phyloP scores from a whole-genome alignment of 2,329 filamentous ascomycete species.

The Cordyceps farinosa region DNA sequence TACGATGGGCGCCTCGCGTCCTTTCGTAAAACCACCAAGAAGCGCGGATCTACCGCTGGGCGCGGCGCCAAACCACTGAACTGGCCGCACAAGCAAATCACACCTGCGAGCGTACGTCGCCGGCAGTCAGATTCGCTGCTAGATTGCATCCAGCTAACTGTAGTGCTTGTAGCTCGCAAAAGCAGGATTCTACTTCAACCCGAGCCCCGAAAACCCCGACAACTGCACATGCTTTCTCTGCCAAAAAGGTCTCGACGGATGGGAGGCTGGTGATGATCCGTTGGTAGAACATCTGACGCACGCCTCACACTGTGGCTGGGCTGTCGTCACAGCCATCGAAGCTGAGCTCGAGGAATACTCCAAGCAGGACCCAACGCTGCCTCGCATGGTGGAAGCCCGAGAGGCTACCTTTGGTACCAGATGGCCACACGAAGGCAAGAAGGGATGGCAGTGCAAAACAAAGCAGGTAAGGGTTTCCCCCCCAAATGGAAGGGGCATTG shows the following conservation, averaged over 20 bases:
- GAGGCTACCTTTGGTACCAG: slow-evolving; percentile 75
- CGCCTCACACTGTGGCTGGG: slow-evolving; percentile 81
- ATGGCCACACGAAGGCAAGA: slow-evolving; percentile 89
- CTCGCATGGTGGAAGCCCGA: slow-evolving; percentile 71
- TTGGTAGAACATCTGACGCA: slow-evolving; percentile 82
- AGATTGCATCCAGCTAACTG: slow-evolving; percentile 22
- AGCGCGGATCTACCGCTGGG: slow-evolving; percentile 62
- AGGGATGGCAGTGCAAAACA: slow-evolving; percentile 83
- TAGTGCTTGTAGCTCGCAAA: slow-evolving; percentile 67
- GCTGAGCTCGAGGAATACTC: slow-evolving; percentile 59
- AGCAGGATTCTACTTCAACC: slow-evolving; percentile 88
- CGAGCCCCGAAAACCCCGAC: slow-evolving; percentile 70
- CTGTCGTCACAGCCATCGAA: slow-evolving; percentile 64
- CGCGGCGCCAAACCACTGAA: slow-evolving; percentile 49
- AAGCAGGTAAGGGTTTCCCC: slow-evolving; percentile 62
- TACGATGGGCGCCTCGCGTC: slow-evolving; percentile 75
- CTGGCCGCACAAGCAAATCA: slow-evolving; percentile 68
- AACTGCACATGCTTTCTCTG: slow-evolving; percentile 91
- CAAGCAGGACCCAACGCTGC: slow-evolving; percentile 69
- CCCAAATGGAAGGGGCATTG: neutral
- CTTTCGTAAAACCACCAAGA: slow-evolving; percentile 67
- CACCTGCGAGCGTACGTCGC: slow-evolving; percentile 30
- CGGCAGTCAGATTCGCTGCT: neutral
- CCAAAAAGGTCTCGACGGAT: slow-evolving; percentile 78
- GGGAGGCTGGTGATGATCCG: slow-evolving; percentile 84